phyloP scores from a whole-genome alignment of 2,329 filamentous ascomycete species.

The Pseudocercospora crystallina region DNA sequence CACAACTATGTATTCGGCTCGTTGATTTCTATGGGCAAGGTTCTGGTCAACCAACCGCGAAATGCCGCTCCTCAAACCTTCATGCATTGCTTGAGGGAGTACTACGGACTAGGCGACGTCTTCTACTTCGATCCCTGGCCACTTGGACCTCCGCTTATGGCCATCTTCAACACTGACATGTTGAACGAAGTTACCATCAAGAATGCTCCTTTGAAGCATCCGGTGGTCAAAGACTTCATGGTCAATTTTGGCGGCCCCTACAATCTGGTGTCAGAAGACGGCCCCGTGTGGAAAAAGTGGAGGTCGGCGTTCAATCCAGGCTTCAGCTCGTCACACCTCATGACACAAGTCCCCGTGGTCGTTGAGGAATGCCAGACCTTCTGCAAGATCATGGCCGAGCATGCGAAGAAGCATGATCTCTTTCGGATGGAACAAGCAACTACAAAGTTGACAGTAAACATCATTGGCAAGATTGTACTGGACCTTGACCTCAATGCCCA shows the following conservation, averaged over 20 bases:
- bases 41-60: conserved; percentile 34
- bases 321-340: conserved; percentile 40
- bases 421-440: conserved; percentile 43
- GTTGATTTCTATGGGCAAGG: conserved; percentile 40
- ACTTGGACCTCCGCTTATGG: conserved; percentile 33
- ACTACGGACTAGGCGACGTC: conserved; percentile 38
- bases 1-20: conserved; percentile 44
- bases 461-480: conserved; percentile 43
- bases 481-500: conserved; percentile 42
- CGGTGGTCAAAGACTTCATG: conserved; percentile 31
- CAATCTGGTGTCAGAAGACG: conserved; percentile 39
- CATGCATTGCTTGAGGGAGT: conserved; percentile 36
- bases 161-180: conserved; percentile 41
- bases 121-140: conserved; percentile 52
- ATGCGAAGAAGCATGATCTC: conserved; percentile 37
- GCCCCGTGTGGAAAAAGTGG: conserved; percentile 45
- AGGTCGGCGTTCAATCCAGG: conserved; percentile 45
- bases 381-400: conserved; percentile 35
- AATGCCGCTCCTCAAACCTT: conserved; percentile 39
- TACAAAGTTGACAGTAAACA: conserved; percentile 43
- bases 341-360: conserved; percentile 40
- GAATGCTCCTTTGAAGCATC: conserved; percentile 37
- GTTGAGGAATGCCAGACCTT: conserved; percentile 38
- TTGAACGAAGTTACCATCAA: conserved; percentile 40
- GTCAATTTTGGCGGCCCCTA: conserved; percentile 38